Base-by-base conservation (phyloP, 495 filamentous ascomycete genomes). In the Delitschia confertaspora region DNA sequence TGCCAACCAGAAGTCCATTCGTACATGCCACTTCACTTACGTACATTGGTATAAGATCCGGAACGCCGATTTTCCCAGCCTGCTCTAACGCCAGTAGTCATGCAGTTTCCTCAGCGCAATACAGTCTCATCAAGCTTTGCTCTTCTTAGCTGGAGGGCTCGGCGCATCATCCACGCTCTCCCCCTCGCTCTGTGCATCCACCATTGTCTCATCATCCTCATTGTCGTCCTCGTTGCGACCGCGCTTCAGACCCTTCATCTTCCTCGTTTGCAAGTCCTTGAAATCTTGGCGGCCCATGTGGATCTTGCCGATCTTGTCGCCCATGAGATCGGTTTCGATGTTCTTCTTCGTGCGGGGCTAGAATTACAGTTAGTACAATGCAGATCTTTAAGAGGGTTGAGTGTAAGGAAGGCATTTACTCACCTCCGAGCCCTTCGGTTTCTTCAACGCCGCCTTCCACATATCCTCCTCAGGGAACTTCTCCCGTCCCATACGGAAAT, bases 171-270 rank as follows among this genome's bases (percentile, higher is more conserved):
- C 25, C 6, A 6, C 33, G 3, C 43, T 37, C 18, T 32, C 41
- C 0, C 32, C 45, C 7, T 27, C 38, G 5, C 17, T 39, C 4
- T 37, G 34, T 19, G 19, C 35, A 16, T 41, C 45, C n/a, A 31
- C 33, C 33, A 10, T 17, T 11, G 44, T 39, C 22, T 56, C 48
- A 22, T 47, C 49, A 25, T 51, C 42, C 17, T 16, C 38, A 6
- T 63, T 67, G 36, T 73, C 74, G 23, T 66, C 45, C 8, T 44
- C 50, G 31, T 65, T 67, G 14, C 80, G 66, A 19, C 73, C 72
- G 37, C 93, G 71, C 75, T 96, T 96, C 51, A 98, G 64, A 45
- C 91, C 91, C 78, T 98, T 98, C 88, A 98, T 95, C 79, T 98
- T 98, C 59, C 91, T 76, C 33, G 86, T 95, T 76, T 96, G 91